phyloP scores from a whole-genome alignment of 768 basidiomycete species.

The Leccinum disarticulatum region DNA sequence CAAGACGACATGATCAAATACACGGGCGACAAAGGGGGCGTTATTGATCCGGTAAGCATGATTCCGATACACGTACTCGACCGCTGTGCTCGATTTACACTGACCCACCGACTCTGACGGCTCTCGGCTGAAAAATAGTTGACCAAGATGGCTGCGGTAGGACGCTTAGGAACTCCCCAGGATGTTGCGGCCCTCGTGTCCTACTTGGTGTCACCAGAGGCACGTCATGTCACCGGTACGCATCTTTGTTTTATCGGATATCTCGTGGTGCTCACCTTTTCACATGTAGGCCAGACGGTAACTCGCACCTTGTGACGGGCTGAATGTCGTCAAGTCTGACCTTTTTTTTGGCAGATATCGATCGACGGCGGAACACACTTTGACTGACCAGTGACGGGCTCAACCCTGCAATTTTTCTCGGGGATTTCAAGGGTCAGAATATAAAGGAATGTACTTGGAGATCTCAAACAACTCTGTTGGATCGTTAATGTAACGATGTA shows the following conservation, averaged over 20 bases:
- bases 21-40: constrained; percentile 14
- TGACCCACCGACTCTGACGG: not conserved
- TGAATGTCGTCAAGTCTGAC: not conserved
- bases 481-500: too few species aligned
- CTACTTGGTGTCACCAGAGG: constrained; percentile 35
- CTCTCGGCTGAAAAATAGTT: constrained; percentile 3
- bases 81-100: not conserved
- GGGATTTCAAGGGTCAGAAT: too few species aligned
- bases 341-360: constrained; percentile 12
- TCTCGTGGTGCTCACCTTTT: not conserved
- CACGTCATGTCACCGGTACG: constrained; percentile 37
- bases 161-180: constrained; percentile 24
- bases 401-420: too few species aligned
- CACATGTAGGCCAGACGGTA: constrained; percentile 29
- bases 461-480: too few species aligned
- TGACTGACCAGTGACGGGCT: too few species aligned
- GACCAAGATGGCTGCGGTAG: constrained; percentile 15
- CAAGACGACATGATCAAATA: constrained; percentile 11
- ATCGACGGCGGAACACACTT: constrained; percentile 28
- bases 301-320: not conserved
- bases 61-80: not conserved
- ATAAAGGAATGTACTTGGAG: too few species aligned
- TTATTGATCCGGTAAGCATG: constrained; percentile 21
- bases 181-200: constrained; percentile 40
- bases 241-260: not conserved